Base-by-base conservation (phyloP, 495 filamentous ascomycete genomes). In the Staphylotrichum tortipilum region DNA sequence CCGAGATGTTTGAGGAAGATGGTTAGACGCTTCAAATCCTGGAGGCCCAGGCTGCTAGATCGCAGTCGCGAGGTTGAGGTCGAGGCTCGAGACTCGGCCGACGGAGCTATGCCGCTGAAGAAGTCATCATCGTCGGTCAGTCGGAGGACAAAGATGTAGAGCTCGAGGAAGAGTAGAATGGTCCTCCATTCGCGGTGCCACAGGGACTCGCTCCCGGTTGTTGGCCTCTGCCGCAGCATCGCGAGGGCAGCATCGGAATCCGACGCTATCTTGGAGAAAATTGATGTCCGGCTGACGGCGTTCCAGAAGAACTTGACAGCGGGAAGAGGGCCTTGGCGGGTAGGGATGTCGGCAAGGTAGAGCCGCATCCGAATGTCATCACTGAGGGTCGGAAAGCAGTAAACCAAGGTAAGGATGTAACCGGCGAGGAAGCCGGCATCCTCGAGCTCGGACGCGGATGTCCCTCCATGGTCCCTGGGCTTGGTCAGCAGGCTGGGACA, bases 331-430 rank as follows among this genome's bases (percentile, higher is more conserved):
- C 65, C 59, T 24, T 63, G 59, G 15, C 55, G 68, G 17, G 74
- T 75, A 3, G 75, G 70, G 10, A 86, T 82, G 26, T 89, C 89
- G 0, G 88, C 84, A 12, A 89, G 70, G 55, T 89, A 97, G 4
- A 99, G 70, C 75, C 92, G 94, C 88, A 97, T 94, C 1, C 90
- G 84, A 44, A 97, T 94, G 44, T 97, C 94, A 58, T 95, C 89
- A 17, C 82, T 79, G 33, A 80, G 76, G 8, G 78, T 74, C 17
- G 90, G 92, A 56, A 99, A 99, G 47, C 88, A 86, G 49, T 85
- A 80, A 7, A 97, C 68, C 8, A 99, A 68, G 12, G 86, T 92
- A 35, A 97, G 71, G 3, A 89, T 86, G 61, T 94, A 97, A 38
- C 81, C 86, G 38, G 94, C 89, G 38, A 96, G 75, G 11, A 85